Base-by-base conservation (phyloP, 495 filamentous ascomycete genomes). In the Penicillium lividum region DNA sequence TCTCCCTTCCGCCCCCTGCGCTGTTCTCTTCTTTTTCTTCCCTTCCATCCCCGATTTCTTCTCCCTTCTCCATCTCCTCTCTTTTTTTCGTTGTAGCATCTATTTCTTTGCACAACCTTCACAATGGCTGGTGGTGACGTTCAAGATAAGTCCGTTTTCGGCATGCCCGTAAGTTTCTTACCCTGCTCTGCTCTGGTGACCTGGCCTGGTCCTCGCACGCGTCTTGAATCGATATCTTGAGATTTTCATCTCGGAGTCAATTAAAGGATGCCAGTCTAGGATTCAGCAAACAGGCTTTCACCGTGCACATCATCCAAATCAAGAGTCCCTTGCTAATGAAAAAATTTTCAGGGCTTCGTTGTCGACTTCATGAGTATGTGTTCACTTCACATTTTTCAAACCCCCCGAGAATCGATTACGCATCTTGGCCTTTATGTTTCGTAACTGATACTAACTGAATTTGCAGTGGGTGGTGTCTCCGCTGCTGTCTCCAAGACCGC, bases 401-500 rank as follows among this genome's bases (percentile, higher is more conserved):
- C 4, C 10, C 11, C 15, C 28, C 31, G 46, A 31, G 27, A 49
- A 33, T 7, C n/a, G 59, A 8, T 30, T 30, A 3, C 13, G 16
- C 4, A 28, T 11, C 16, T 4, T 11, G 33, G 11, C 6, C 6
- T n/a, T 5, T 16, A 18, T 6, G 2, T 45, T 27, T 5, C 44
- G 11, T 40, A n/a, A 50, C 29, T 7, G 16, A 59, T 70, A 69
- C 69, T 77, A 68, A 77, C 75, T 59, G 43, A 55, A 36, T 15
- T 51, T 59, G 72, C 69, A 94, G 91, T 98, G 95, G 94, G 94
- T 89, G 94, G 94, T 96, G 89, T 98, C 65, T 97, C 94, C 71
- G 94, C 94, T 74, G 94, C 94, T 80, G 92, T 98, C 88, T 98
- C 94, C 70, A 98, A 98, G 90, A 98, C 94, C 67, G 95, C 95